Evolutionary conservation across 257 asterid genomes (phyloP).

Genomic region (Jasminum sambac): DNA sequence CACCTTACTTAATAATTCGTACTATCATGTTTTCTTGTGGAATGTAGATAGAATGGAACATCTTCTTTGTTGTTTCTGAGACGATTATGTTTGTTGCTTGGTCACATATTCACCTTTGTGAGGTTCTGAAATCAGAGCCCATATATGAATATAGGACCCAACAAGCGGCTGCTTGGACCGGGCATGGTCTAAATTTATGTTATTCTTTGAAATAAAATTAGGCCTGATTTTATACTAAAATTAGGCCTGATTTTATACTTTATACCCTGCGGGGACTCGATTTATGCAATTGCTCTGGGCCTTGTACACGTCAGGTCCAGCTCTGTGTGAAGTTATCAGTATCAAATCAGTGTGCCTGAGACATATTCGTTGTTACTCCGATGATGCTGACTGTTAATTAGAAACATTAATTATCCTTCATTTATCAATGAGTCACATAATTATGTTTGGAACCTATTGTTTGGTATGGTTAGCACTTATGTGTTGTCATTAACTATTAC

Average conservation of each 20-base stretch:
- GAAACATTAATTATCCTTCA: not conserved
- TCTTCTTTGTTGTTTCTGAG: not conserved
- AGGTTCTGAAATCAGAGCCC: not conserved
- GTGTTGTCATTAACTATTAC: not conserved
- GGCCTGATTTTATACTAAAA: no score
- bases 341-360: not conserved
- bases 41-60: not conserved
- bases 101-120: not conserved
- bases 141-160: no score
- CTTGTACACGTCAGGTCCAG: no score
- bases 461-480: not conserved
- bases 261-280: no score
- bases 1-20: not conserved
- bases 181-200: no score
- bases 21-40: not conserved
- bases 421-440: not conserved
- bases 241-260: no score
- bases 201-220: no score
- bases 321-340: not conserved
- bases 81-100: conserved; percentile 1
- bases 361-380: not conserved
- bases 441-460: conserved; percentile 1
- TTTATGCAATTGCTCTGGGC: no score
- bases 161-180: no score
- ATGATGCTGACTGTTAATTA: not conserved